phyloP scores from a whole-genome alignment of 495 filamentous ascomycete species.

The Niebla homalea region DNA sequence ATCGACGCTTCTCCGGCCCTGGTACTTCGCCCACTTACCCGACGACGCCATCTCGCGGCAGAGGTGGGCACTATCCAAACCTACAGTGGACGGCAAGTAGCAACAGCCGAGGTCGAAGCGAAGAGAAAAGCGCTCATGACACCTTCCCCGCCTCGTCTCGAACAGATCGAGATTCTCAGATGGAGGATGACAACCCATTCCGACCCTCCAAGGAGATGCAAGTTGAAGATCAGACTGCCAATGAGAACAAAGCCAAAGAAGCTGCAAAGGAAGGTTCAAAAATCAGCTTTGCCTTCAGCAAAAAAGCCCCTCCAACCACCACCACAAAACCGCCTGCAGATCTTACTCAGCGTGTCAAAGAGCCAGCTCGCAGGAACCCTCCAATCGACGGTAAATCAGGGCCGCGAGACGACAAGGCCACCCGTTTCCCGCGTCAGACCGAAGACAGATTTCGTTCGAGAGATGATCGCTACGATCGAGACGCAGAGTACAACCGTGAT shows the following conservation, averaged over 20 bases:
- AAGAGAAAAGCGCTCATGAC: conserved; percentile 23
- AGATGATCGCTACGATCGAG: conserved; percentile 37
- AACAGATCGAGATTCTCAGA: conserved; percentile 20
- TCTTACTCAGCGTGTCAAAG: conserved; percentile 56
- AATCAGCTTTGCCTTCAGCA: conserved; percentile 81
- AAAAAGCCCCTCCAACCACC: conserved; percentile 45
- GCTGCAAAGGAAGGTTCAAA: conserved; percentile 49
- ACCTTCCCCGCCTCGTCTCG: conserved; percentile 16
- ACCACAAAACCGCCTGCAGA: conserved; percentile 56
- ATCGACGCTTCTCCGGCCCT: conserved; percentile 39
- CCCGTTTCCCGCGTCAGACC: conserved; percentile 30
- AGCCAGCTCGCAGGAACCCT: conserved; percentile 20
- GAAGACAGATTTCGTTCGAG: conserved; percentile 8
- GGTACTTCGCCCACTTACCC: conserved; percentile 23
- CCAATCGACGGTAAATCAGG: conserved; percentile 3
- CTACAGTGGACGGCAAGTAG: conserved; percentile 44
- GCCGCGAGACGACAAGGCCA: conserved; percentile 19
- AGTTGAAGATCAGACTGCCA: conserved; percentile 43
- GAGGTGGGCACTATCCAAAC: conserved; percentile 42
- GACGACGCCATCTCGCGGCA: conserved; percentile 23
- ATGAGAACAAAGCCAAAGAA: conserved; percentile 33
- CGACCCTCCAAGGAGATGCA: conserved; percentile 49
- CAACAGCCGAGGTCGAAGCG: conserved; percentile 30
- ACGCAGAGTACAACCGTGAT: conserved; percentile 15
- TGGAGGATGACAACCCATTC: conserved; percentile 46